Base-by-base conservation (phyloP, 176 grass and related monocot species). In the Oryza meyeriana region DNA sequence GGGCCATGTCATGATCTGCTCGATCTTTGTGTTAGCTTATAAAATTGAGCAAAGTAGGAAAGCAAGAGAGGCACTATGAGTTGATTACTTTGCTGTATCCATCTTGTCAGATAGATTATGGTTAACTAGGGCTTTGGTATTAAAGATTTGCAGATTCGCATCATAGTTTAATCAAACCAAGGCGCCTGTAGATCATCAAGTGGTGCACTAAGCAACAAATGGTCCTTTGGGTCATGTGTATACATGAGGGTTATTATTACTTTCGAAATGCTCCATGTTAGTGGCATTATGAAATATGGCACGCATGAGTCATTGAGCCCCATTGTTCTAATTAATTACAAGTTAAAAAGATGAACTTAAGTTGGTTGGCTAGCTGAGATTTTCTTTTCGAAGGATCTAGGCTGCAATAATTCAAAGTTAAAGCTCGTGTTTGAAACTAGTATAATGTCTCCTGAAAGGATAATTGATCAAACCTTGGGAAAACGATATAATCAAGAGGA, bases 161-260 rank as follows among this genome's bases (percentile, higher is more conserved):
- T 81, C 55, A 78, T 79, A 78, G 32, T 86, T 94, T 92, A 83
- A 85, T 87, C 71, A 76, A 81, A 66, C 71, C 81, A 80, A 83
- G 83, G 61, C 28, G 58, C 5, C 50, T 47, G 29, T 39, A 41
- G 39, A 85, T 72, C 52, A 89, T 87, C 89, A 87, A 94, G 78
- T 85, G 87, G 74, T 80, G 50, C 78, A 85, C 74, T 88, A 90
- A 83, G 81, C 67, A 87, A 81, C 84, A 88, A 86, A 83, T 34
- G 20, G 26, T 65, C 66, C 52, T 52, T 75, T 45, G 67, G 79
- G 66, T 82, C 71, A 83, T 72, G 81, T 91, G 88, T 94, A 47
- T 70, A 32, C 62, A 33, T 25, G 26, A 40, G 44, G 39, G 27
- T 12, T 72, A 85, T 83, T 59, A 85, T 84, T 73, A 83, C 90